A percentile compares a stretch with the other conserved stretches of the same genome.
These are phyloP conservation scores for Debaryomyces maramus DNA, from an alignment of 805 yeast genomes.

Conservation along the genomic window DNA sequence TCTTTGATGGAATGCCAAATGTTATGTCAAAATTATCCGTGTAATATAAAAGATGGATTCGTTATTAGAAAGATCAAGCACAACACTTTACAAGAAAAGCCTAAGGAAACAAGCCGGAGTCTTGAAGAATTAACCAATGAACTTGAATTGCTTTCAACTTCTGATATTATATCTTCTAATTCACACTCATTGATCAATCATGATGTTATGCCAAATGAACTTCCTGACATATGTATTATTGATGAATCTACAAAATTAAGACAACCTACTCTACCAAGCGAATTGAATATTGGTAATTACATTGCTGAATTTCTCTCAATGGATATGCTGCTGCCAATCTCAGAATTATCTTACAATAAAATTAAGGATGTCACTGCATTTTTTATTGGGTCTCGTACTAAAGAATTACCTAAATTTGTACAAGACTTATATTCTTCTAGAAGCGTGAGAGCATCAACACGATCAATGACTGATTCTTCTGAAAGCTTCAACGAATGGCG, in stretches of 20 bases:
- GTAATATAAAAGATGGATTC: neutral
- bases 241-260: slow-evolving; percentile 29
- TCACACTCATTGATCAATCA: slow-evolving; percentile 28
- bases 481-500: slow-evolving; percentile 10
- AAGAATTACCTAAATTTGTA: slow-evolving; percentile 29
- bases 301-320: slow-evolving; percentile 7
- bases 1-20: slow-evolving; percentile 48
- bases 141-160: slow-evolving; percentile 26
- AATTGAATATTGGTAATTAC: slow-evolving; percentile 31
- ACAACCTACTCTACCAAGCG: slow-evolving; percentile 37
- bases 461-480: slow-evolving; percentile 7
- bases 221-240: slow-evolving; percentile 32
- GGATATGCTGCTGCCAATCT: neutral
- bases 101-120: neutral
- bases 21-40: slow-evolving; percentile 23
- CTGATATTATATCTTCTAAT: slow-evolving; percentile 29
- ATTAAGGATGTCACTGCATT: slow-evolving; percentile 11
- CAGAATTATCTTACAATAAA: slow-evolving; percentile 11
- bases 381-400: slow-evolving; percentile 37
- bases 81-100: neutral
- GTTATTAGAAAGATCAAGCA: neutral
- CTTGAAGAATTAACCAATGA: slow-evolving; percentile 6
- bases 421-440: slow-evolving; percentile 24
- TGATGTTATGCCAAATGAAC: slow-evolving; percentile 30
- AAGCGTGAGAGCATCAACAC: slow-evolving; percentile 14